A percentile compares a stretch with the other conserved stretches of the same genome.
These are phyloP conservation scores for Byssothecium circinans DNA, from an alignment of 2,329 filamentous ascomycete genomes.

Conservation along the genomic window DNA sequence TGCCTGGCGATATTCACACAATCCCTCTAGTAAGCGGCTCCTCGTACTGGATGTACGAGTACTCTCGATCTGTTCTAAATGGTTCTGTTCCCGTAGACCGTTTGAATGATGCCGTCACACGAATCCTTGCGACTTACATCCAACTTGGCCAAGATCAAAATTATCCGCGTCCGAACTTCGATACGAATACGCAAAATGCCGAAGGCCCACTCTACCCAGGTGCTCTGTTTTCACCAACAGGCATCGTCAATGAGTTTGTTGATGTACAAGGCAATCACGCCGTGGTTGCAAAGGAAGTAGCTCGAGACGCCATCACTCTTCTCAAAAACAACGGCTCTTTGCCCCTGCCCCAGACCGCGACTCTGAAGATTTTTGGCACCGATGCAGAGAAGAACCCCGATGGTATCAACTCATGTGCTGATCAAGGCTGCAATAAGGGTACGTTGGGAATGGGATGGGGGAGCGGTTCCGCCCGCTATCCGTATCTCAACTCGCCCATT, in stretches of 20 bases:
- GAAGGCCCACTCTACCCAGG: slow-evolving; percentile 42
- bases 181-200: slow-evolving; percentile 38
- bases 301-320: slow-evolving; percentile 59
- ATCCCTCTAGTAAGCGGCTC: slow-evolving; percentile 49
- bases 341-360: slow-evolving; percentile 47
- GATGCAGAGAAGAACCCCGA: slow-evolving; percentile 57
- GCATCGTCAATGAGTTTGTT: slow-evolving; percentile 71
- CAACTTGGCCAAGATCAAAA: slow-evolving; percentile 48
- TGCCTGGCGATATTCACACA: slow-evolving; percentile 69
- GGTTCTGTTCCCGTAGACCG: slow-evolving; percentile 78
- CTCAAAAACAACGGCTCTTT: slow-evolving; percentile 65
- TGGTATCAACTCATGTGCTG: slow-evolving; percentile 67
- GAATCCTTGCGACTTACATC: slow-evolving; percentile 87
- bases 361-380: slow-evolving; percentile 45
- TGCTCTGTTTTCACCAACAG: slow-evolving; percentile 58
- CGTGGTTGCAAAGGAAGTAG: slow-evolving; percentile 53
- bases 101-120: slow-evolving; percentile 84
- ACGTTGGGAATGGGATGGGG: slow-evolving; percentile 79
- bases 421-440: slow-evolving; percentile 69
- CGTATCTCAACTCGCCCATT: slow-evolving; percentile 69
- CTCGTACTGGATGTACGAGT: slow-evolving; percentile 66
- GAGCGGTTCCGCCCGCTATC: slow-evolving; percentile 71
- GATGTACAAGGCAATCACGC: slow-evolving; percentile 59
- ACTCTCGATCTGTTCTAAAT: slow-evolving; percentile 78
- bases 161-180: slow-evolving; percentile 49